A percentile compares a stretch with the other conserved stretches of the same genome.
Conservation (phyloP, 1,284 basidiomycete genomes). For the Papiliotrema laurentii region DNA sequence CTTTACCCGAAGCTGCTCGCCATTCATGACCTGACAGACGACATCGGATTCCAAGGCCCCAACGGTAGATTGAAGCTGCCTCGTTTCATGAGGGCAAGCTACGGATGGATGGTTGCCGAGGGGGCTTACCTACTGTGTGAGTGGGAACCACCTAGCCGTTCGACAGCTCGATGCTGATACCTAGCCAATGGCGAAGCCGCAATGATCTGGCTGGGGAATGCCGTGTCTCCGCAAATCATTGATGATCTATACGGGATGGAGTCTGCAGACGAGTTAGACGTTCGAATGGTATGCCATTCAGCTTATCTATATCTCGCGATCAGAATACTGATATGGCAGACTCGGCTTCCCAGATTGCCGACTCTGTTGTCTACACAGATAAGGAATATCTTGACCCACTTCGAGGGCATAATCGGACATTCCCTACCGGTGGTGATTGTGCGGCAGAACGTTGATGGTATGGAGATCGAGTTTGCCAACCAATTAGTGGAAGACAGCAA, state of each 20-base stretch:
- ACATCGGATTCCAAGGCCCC: slow-evolving; percentile 58
- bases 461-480: slow-evolving; percentile 94
- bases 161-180: too few species aligned
- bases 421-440: slow-evolving; percentile 70
- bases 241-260: slow-evolving; percentile 83
- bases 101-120: slow-evolving; percentile 82
- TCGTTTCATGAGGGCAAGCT: slow-evolving; percentile 74
- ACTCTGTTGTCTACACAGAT: slow-evolving; percentile 80
- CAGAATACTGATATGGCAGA: slow-evolving; percentile 51
- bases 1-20: slow-evolving; percentile 89
- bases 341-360: slow-evolving; percentile 65
- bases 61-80: slow-evolving; percentile 66
- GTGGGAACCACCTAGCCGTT: slow-evolving; percentile 29
- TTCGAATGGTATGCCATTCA: slow-evolving; percentile 59
- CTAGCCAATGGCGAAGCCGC: slow-evolving; percentile 72
- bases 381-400: slow-evolving; percentile 72
- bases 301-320: too few species aligned
- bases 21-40: slow-evolving; percentile 75
- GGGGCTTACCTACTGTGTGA: slow-evolving; percentile 87
- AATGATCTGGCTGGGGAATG: slow-evolving; percentile 86
- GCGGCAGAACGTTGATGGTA: slow-evolving; percentile 87
- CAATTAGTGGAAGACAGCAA: slow-evolving; percentile 96
- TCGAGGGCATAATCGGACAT: slow-evolving; percentile 62
- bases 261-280: slow-evolving; percentile 67
- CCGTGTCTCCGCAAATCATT: slow-evolving; percentile 75